Percentiles rank a stretch among this genome's conserved stretches.
These are phyloP conservation scores for Nephelium lappaceum DNA, from an alignment of 345 rosid genomes.

Conservation along the genomic window DNA sequence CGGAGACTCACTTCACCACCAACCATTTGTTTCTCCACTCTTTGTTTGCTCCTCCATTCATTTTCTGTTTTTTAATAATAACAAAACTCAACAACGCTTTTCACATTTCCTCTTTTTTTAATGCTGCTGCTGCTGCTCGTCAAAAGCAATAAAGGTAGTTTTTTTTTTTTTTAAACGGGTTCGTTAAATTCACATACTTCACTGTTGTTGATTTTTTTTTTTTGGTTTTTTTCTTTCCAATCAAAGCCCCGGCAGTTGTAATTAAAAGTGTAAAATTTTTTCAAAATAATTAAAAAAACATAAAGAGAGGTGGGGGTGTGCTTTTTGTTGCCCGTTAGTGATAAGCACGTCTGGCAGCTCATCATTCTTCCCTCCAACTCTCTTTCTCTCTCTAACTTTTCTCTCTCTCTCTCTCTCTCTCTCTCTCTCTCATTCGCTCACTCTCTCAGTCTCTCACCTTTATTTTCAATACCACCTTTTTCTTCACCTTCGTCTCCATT, in stretches of 20 bases:
- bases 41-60: background rate
- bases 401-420: constrained; percentile 33
- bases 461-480: constrained; percentile 19
- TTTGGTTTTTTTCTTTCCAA: background rate
- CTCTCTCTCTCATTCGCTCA: constrained; percentile 27
- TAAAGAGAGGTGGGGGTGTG: constrained; percentile 33
- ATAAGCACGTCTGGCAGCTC: constrained; percentile 96
- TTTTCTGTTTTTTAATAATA: background rate
- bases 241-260: background rate
- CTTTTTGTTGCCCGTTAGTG: constrained; percentile 76
- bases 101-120: background rate
- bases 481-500: constrained; percentile 21
- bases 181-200: background rate
- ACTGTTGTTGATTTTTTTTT: background rate
- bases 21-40: background rate
- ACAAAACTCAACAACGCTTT: background rate
- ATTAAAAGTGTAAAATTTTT: background rate
- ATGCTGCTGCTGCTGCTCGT: background rate
- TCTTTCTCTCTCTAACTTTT: constrained; percentile 35
- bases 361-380: constrained; percentile 81
- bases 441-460: constrained; percentile 29
- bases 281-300: background rate
- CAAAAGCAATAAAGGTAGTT: constrained; percentile 1
- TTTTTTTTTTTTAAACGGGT: background rate
- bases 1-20: constrained; percentile 18